These are phyloP conservation scores for Suhomyces emberorum DNA, from an alignment of 805 yeast species.

Conservation along the genomic window DNA sequence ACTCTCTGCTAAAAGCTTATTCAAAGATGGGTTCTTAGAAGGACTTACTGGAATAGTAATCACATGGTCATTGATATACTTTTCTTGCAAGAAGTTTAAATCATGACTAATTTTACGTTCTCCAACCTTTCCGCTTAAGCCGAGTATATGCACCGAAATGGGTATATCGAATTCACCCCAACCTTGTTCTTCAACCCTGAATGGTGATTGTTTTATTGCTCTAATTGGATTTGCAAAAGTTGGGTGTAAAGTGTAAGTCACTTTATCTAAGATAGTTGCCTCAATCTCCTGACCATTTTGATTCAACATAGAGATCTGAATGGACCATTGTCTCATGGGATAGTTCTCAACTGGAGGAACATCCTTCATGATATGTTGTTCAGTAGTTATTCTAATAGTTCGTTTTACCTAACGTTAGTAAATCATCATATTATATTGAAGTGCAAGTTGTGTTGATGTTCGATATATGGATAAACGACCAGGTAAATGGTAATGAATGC, in stretches of 20 bases:
- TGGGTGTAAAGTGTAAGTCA: conserved; percentile 90
- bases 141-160: conserved; percentile 65
- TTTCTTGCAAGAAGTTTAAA: conserved; percentile 76
- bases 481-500: no score
- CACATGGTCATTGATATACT: conserved; percentile 73
- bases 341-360: conserved; percentile 84
- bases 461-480: no score
- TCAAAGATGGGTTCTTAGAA: conserved; percentile 63
- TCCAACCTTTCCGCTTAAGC: conserved; percentile 72
- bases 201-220: conserved; percentile 77
- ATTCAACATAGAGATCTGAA: conserved; percentile 71
- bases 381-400: conserved; percentile 82
- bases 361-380: conserved; percentile 77
- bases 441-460: no score
- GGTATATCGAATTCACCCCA: conserved; percentile 98
- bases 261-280: conserved; percentile 86
- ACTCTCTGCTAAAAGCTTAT: conserved; percentile 69
- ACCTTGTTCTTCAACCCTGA: conserved; percentile 86
- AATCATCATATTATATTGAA: not conserved
- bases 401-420: conserved; percentile 56
- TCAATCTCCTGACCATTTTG: conserved; percentile 80
- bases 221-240: conserved; percentile 90
- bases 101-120: conserved; percentile 87
- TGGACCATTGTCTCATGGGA: conserved; percentile 94
- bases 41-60: conserved; percentile 62